These are phyloP conservation scores for Hypomontagnella monticulosa DNA, from an alignment of 495 filamentous ascomycete genomes.

Conservation along the genomic window DNA sequence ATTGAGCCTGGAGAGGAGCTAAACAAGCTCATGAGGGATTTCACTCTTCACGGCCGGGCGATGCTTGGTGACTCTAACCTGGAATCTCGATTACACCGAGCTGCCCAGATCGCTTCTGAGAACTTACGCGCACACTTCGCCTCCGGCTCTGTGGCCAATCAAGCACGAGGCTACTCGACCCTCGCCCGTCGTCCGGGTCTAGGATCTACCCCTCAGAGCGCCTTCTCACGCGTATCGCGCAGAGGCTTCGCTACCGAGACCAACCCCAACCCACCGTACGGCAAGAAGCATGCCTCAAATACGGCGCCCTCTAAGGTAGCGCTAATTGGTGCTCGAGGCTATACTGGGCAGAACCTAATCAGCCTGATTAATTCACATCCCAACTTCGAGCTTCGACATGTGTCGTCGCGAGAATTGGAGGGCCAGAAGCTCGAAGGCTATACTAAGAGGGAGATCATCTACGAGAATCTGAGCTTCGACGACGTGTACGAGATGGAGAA, in stretches of 20 bases:
- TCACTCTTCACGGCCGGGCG: slow-evolving; percentile 80
- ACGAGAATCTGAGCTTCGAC: slow-evolving; percentile 89
- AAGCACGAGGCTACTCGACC: slow-evolving; percentile 43
- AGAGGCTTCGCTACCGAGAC: slow-evolving; percentile 57
- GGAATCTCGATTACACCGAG: slow-evolving; percentile 81
- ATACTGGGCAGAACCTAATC: slow-evolving; percentile 94
- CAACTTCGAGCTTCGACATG: slow-evolving; percentile 92
- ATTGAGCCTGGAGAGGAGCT: slow-evolving; percentile 87
- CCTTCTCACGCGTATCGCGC: slow-evolving; percentile 31
- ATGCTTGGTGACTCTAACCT: slow-evolving; percentile 94
- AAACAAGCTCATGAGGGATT: slow-evolving; percentile 86
- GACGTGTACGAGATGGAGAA: slow-evolving; percentile 92
- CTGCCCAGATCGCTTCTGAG: slow-evolving; percentile 69
- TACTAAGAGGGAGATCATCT: slow-evolving; percentile 89
- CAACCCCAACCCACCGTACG: slow-evolving; percentile 98
- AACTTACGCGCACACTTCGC: slow-evolving; percentile 45
- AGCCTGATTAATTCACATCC: slow-evolving; percentile 88
- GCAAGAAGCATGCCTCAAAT: slow-evolving; percentile 89
- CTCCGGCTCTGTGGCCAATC: slow-evolving; percentile 44
- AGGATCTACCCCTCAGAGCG: slow-evolving; percentile 25
- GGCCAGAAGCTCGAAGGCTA: slow-evolving; percentile 93
- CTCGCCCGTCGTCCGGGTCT: slow-evolving; percentile 39
- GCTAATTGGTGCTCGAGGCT: slow-evolving; percentile 94
- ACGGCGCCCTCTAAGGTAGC: slow-evolving; percentile 82
- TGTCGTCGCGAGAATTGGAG: slow-evolving; percentile 92